These are phyloP conservation scores for Truncatella angustata DNA, from an alignment of 2,329 filamentous ascomycete genomes.

Conservation along the genomic window DNA sequence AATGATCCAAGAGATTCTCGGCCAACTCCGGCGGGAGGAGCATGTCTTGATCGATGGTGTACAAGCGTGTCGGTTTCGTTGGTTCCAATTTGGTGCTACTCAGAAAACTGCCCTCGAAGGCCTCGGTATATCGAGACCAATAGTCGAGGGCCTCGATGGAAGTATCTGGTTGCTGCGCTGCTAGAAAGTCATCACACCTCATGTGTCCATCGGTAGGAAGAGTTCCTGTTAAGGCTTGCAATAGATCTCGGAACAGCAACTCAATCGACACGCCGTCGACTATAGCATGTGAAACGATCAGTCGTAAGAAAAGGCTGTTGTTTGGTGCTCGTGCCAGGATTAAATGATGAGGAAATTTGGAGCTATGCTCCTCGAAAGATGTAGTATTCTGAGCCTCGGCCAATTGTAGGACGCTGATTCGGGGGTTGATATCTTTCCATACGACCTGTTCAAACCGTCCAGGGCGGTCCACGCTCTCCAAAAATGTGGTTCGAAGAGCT, in stretches of 20 bases:
- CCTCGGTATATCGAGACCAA: no score
- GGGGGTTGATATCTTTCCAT: background rate
- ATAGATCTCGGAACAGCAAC: background rate
- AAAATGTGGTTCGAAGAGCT: constrained; percentile 6
- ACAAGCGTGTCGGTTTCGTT: no score
- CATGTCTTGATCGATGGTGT: no score
- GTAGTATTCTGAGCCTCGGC: background rate
- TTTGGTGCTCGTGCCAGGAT: background rate
- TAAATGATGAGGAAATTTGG: background rate
- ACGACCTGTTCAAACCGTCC: constrained; percentile 5
- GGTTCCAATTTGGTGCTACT: no score
- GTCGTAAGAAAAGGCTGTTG: background rate
- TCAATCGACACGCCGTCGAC: background rate
- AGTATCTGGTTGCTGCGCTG: constrained; percentile 6
- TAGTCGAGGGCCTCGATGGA: no score
- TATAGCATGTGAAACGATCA: background rate
- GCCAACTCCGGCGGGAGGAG: no score
- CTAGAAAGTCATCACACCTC: background rate
- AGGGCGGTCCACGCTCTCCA: constrained; percentile 4
- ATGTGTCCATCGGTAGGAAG: background rate
- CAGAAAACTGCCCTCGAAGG: no score
- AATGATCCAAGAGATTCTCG: no score
- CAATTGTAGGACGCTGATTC: background rate
- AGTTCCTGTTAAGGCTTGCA: background rate
- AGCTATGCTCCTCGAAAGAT: background rate